Base-by-base conservation (phyloP, 768 basidiomycete species). In the Trametes sanguinea region DNA sequence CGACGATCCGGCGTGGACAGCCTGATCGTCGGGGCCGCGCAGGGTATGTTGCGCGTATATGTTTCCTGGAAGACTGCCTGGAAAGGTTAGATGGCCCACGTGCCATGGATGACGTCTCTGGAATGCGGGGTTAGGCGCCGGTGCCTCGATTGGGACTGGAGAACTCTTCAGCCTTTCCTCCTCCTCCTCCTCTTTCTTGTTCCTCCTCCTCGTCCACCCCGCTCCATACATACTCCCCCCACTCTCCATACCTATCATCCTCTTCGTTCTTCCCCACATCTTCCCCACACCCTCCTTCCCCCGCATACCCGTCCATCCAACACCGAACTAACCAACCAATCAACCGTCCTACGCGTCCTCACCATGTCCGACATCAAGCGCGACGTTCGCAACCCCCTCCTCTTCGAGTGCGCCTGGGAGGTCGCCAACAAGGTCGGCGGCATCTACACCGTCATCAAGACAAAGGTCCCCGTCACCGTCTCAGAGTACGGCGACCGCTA, bases 361-460 rank as follows among this genome's bases (percentile, higher is more conserved):
- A 5, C 37, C 48, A 76, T 73, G 76, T 57, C 76, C 14, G 74
- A 76, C 16, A 63, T 71, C 14, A 80, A 79, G 63, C 89, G 92
- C 77, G 90, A 92, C 75, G 85, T 92, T 52, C 85, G 85, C 71
- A 84, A 88, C 67, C 85, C 92, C 50, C 70, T 93, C 37, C 89
- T 97, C 71, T 97, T 97, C 72, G 95, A 97, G 73, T 93, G 90
- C 74, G 95, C 95, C 37, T 98, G 95, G 95, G 95, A 97, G 78
- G 95, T 97, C 69, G 95, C 90, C 37, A 97, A 98, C 85, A 98
- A 97, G 77, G 95, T 98, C 75, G 96, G 95, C 68, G 96, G 96
- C 64, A 98, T 98, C 76, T 98, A 98, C 83, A 98, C 96, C 66
- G 96, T 99, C 78, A 97, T 98, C 74, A 98, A 98, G 80, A 98